Conservation (phyloP, 352 stramenopile genomes). For the Pythium vanterpoolii region DNA sequence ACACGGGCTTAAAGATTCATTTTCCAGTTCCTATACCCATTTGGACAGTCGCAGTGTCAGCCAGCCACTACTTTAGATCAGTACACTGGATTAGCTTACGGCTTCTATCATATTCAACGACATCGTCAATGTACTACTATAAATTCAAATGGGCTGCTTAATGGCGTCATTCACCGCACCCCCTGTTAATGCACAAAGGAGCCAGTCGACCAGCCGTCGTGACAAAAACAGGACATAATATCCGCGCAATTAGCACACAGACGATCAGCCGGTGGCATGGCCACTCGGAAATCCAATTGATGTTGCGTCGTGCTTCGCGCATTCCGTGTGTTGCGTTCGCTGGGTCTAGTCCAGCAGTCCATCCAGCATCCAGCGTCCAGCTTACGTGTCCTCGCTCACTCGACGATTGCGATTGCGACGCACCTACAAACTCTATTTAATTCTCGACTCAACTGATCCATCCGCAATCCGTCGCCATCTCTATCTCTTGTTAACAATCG, state of each 20-base stretch:
- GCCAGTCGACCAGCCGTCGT: not conserved
- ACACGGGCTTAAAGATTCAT: not conserved
- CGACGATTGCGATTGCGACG: not conserved
- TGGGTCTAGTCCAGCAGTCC: not conserved
- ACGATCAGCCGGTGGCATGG: too few species aligned
- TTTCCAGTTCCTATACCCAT: not conserved
- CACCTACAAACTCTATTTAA: not conserved
- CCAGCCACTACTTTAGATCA: not conserved
- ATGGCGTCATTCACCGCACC: not conserved
- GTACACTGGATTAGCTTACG: too few species aligned
- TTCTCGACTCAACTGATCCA: not conserved
- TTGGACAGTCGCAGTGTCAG: too few species aligned
- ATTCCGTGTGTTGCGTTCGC: not conserved
- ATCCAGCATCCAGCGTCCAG: too few species aligned
- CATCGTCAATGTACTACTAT: not conserved
- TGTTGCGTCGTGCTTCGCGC: not conserved
- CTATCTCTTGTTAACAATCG: not conserved
- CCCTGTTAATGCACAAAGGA: not conserved
- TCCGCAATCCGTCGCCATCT: not conserved
- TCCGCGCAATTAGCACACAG: too few species aligned
- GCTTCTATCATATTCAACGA: not conserved
- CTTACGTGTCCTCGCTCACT: not conserved
- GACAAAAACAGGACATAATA: not conserved
- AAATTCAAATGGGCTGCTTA: not conserved
- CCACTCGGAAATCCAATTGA: not conserved